Base-by-base conservation (phyloP, 1,139 yeast genomes). In the Yamadazyma songkhlaensis region DNA sequence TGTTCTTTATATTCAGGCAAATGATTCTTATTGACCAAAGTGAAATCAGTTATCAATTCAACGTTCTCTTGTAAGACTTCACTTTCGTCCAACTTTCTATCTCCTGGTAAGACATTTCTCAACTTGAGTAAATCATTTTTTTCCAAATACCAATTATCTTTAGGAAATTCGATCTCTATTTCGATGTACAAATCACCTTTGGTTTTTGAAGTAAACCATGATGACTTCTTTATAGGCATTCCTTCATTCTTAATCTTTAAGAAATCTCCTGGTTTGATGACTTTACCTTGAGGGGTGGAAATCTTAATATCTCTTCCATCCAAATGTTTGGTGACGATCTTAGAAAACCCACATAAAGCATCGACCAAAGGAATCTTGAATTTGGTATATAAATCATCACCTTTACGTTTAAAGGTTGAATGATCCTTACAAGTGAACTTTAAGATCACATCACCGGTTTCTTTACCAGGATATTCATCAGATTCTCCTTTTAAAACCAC, bases 281-380 rank as follows among this genome's bases (percentile, higher is more conserved):
- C 96, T 56, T 84, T 84, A 0, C 92, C 94, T 9, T 74, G 71
- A 4, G 88, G 86, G 0, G 86, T 77, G 3, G 79, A 63, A 25
- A 86, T 60, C 37, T 72, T 71, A 20, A 90, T 60, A 20, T 82
- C 79, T 44, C 97, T 76, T 9, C 86, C 92, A 58, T 92, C 97
- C 40, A 90, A 70, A 50, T 88, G 95, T 46, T 76, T 76, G n/a
- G 84, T 64, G 7, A 89, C 67, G 9, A 77, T 71, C 42, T 78
- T 70, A 10, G 84, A 72, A 52, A 89, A 84, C 3, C 97, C 97
- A 46, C 89, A 77, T 27, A 92, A 67, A 0, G 97, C 81, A 49
- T 92, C 97, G 6, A 80, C 79, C 37, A 92, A 66, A 2, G 95
- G 73, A 25, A 92, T 74, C 12, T 65, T 69, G 38, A 80, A 63